Evolutionary conservation across 2,329 filamentous ascomycete genomes (phyloP).

Genomic region (Curvularia sp.): DNA sequence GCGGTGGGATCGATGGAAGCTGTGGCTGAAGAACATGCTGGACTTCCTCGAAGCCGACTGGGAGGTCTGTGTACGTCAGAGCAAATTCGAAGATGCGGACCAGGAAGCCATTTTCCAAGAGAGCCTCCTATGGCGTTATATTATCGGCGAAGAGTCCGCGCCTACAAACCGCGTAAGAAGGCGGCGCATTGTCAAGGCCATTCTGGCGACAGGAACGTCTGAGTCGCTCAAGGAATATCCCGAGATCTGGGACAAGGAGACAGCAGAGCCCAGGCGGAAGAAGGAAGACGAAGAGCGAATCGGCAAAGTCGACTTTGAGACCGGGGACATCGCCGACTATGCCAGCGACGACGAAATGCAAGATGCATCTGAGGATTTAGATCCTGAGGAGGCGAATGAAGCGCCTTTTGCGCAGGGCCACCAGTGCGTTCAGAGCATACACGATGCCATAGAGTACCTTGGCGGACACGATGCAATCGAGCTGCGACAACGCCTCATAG

Average conservation of each 20-base stretch:
- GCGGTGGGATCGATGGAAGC: conserved; percentile 81
- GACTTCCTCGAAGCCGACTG: conserved; percentile 78
- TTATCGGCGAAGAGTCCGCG: conserved; percentile 51
- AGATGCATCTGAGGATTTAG: conserved; percentile 21
- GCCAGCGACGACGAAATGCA: conserved; percentile 44
- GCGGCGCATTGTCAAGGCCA: conserved; percentile 67
- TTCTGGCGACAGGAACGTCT: conserved; percentile 70
- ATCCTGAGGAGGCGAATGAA: conserved; percentile 16
- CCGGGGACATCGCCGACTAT: conserved; percentile 66
- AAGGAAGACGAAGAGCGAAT: conserved; percentile 63
- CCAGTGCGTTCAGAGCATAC: conserved; percentile 7
- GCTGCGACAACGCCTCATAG: conserved; percentile 69
- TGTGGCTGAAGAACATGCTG: conserved; percentile 81
- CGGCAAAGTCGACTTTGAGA: conserved; percentile 63
- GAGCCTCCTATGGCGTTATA: conserved; percentile 68
- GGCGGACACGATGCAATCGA: conserved; percentile 62
- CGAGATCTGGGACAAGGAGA: conserved; percentile 74
- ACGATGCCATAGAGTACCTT: conserved; percentile 36
- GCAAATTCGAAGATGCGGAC: conserved; percentile 21
- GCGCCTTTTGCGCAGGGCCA: conserved; percentile 1
- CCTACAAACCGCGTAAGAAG: conserved; percentile 49
- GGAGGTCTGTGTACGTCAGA: conserved; percentile 58
- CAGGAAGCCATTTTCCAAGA: conserved; percentile 51
- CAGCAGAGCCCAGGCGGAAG: conserved; percentile 55
- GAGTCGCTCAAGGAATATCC: conserved; percentile 62